Evolutionary conservation across 176 grass and related monocot species (phyloP).

Genomic region (Raddia distichophylla): DNA sequence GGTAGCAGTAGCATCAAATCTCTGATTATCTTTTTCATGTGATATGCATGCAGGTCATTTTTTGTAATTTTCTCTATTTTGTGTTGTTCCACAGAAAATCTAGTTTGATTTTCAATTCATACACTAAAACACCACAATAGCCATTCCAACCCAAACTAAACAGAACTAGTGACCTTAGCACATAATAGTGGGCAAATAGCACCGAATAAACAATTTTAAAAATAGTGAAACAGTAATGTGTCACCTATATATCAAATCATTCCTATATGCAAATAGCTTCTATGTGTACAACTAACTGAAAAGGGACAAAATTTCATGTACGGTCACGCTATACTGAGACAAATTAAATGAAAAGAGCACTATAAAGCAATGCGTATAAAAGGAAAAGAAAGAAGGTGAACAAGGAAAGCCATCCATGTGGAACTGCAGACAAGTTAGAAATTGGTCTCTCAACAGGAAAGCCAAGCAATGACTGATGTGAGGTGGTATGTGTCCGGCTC

Average conservation of each 20-base stretch:
- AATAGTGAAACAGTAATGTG: not conserved
- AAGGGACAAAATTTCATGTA: not conserved
- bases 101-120: not conserved
- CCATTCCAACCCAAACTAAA: constrained; percentile 11
- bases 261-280: not conserved
- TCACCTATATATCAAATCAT: not conserved
- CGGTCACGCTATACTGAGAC: not conserved
- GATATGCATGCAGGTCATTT: not conserved
- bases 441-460: not conserved
- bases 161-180: constrained; percentile 2
- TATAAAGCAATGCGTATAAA: not conserved
- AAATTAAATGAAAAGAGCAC: constrained; percentile 11
- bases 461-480: not conserved
- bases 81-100: not conserved
- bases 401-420: not conserved
- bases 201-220: not conserved
- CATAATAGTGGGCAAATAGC: not conserved
- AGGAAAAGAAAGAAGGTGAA: not conserved
- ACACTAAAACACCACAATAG: constrained; percentile 13
- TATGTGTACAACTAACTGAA: constrained; percentile 8
- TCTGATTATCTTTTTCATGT: not conserved
- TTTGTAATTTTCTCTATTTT: not conserved
- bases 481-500: too few relatives aligned
- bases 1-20: constrained; percentile 4
- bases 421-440: not conserved